Evolutionary conservation across 1,284 basidiomycete species (phyloP).

Genomic region (Apiotrichum porosum): DNA sequence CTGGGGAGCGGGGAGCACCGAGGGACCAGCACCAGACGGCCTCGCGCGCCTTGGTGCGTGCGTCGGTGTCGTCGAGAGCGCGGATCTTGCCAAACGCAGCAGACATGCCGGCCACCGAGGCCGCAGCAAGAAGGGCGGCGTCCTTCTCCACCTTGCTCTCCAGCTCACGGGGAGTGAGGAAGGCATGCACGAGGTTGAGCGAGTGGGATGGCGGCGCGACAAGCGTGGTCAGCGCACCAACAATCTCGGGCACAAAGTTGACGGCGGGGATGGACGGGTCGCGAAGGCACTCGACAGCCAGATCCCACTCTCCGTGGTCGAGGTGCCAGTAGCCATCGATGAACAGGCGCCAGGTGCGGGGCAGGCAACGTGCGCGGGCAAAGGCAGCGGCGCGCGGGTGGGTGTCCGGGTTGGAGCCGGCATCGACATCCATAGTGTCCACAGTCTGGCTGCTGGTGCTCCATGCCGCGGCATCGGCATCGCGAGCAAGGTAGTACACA

Average conservation of each 20-base stretch:
- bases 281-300: constrained; percentile 22
- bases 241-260: constrained; percentile 37
- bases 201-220: constrained; percentile 30
- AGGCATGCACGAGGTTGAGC: constrained; percentile 24
- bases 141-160: constrained; percentile 15
- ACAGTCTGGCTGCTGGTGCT: neutral
- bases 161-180: constrained; percentile 19
- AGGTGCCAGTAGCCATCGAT: constrained; percentile 44
- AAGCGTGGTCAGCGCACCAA: constrained; percentile 27
- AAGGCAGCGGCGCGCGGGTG: constrained; percentile 23
- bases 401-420: neutral
- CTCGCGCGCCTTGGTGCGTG: constrained; percentile 21
- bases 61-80: constrained; percentile 5
- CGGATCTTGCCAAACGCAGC: constrained; percentile 30
- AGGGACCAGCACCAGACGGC: constrained; percentile 38
- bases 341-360: constrained; percentile 34
- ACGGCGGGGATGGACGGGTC: constrained; percentile 37
- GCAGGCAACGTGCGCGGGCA: constrained; percentile 33
- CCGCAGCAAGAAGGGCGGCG: constrained; percentile 23
- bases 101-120: constrained; percentile 21
- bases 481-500: constrained; percentile 40
- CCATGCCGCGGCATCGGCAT: constrained; percentile 18
- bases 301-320: constrained; percentile 36
- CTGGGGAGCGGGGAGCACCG: constrained; percentile 26
- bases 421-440: constrained; percentile 23